Evolutionary conservation across 768 basidiomycete species (phyloP).

Genomic region (Tephrocybe sp.): DNA sequence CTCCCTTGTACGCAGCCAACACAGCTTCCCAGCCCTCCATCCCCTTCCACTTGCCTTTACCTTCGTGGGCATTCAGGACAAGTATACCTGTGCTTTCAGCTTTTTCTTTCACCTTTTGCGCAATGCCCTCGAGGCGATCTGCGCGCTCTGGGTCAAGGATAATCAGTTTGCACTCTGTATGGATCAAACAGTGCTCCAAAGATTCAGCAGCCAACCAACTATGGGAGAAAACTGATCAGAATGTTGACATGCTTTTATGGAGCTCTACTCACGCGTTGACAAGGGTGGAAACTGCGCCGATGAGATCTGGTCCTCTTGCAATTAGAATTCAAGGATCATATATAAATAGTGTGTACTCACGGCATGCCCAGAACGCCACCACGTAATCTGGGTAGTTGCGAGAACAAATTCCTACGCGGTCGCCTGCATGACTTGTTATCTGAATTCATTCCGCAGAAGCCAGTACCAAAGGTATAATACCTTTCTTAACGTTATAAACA

Average conservation of each 20-base stretch:
- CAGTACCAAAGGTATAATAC: constrained; percentile 15
- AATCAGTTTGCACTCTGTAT: constrained; percentile 39
- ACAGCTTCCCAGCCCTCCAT: constrained; percentile 37
- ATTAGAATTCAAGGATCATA: background rate
- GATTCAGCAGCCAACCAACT: constrained; percentile 41
- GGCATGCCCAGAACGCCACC: constrained; percentile 47
- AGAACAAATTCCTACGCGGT: constrained; percentile 44
- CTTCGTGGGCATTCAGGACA: constrained; percentile 33
- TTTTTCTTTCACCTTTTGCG: constrained; percentile 24
- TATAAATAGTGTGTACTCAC: constrained; percentile 21
- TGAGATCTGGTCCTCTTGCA: constrained; percentile 27
- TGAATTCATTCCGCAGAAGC: background rate
- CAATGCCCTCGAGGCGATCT: constrained; percentile 28
- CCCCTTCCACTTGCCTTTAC: constrained; percentile 38
- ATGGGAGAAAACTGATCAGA: background rate
- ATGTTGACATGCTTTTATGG: background rate
- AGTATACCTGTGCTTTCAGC: constrained; percentile 34
- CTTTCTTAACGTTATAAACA: constrained; percentile 49
- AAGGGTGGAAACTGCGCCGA: constrained; percentile 48
- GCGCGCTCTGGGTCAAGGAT: constrained; percentile 47
- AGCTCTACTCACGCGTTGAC: constrained; percentile 38
- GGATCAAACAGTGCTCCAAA: constrained; percentile 41
- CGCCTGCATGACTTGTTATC: constrained; percentile 22
- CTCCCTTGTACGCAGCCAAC: constrained; percentile 29
- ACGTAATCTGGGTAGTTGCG: constrained; percentile 48